Evolutionary conservation across 495 filamentous ascomycete genomes (phyloP), one percentile per base, ranked within the genome.

Genomic region (Umbilicaria muhlenbergii): DNA sequence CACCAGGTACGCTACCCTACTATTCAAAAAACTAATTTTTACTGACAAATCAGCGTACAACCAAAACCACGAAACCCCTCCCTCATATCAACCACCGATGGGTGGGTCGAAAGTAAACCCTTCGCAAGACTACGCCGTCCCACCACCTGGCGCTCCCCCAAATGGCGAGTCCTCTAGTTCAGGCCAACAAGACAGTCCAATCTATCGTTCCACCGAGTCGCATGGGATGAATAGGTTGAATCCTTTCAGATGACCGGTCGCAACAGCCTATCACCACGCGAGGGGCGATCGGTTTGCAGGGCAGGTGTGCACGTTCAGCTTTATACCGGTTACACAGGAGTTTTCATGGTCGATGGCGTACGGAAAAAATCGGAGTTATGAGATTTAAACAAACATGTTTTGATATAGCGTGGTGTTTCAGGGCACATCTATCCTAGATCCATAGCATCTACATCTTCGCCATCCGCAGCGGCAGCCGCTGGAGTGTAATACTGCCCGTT

Each of bases 401-500:
- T 6, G 24, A 28, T 28, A 3, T 28, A 28, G 24, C 24, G 8
- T 28, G 24, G 24, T 6, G 24, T 32, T 31, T 47, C 34, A 38
- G 34, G 43, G 44, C 33, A n/a, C 2, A 6, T 17, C 66, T 53
- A 81, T 41, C 75, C 80, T 32, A 83, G 64, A 41, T 85, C 80
- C 80, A 85, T 85, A 37, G 77, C 80, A 65, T 84, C 79, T 8
- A 69, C 63, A 55, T 81, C 73, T 8, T 63, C 47, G 33, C 63
- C 51, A 17, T 50, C 39, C 28, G 37, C 39, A 12, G 39, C 34
- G 14, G 34, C 48, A 39, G 34, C 34, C 5, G 38, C 41, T n/a
- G 37, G 2, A 10, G 39, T 41, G 8, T 28, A 28, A 10, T 28
- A 1, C 8, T 28, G 24, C 24, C 24, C 24, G 24, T 37, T 37